These are phyloP conservation scores for Mycena kentingensis DNA, from an alignment of 768 basidiomycete genomes.

Conservation along the genomic window DNA sequence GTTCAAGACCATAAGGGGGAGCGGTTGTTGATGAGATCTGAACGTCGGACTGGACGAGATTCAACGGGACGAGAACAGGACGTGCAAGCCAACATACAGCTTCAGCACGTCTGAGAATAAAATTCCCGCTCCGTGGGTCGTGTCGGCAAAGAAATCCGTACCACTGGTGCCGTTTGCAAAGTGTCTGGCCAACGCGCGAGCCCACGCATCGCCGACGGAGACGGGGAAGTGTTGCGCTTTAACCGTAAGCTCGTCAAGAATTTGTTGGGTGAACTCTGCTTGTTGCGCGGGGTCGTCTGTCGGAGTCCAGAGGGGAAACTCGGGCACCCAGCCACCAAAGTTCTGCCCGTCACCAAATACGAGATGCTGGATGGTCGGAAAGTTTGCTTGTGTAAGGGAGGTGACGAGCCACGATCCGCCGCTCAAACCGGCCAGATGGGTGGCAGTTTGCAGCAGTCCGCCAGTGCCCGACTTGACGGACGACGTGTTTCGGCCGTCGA, in stretches of 20 bases:
- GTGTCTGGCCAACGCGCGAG: slow-evolving; percentile 19
- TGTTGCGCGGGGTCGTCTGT: slow-evolving; percentile 24
- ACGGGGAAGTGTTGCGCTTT: slow-evolving; percentile 40
- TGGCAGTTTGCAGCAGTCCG: slow-evolving; percentile 51
- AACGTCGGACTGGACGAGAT: slow-evolving; percentile 32
- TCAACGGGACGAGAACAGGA: neutral
- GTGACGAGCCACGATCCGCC: slow-evolving; percentile 43
- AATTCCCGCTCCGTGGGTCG: slow-evolving; percentile 37
- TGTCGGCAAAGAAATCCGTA: slow-evolving; percentile 30
- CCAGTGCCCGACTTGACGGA: slow-evolving; percentile 44
- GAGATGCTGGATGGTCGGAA: slow-evolving; percentile 42
- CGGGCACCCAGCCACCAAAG: slow-evolving; percentile 38
- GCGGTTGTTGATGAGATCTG: slow-evolving; percentile 35
- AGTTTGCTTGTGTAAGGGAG: slow-evolving; percentile 43
- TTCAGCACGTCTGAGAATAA: slow-evolving; percentile 36
- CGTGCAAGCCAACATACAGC: slow-evolving; percentile 31
- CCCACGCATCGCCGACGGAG: slow-evolving; percentile 22
- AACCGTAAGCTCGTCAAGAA: slow-evolving; percentile 30
- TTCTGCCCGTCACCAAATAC: slow-evolving; percentile 30
- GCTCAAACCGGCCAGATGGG: slow-evolving; percentile 54
- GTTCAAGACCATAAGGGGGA: slow-evolving; percentile 40
- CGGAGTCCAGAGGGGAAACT: slow-evolving; percentile 16
- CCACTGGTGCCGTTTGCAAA: slow-evolving; percentile 36
- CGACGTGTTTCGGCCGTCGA: slow-evolving; percentile 51
- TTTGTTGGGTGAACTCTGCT: slow-evolving; percentile 17